Conservation (phyloP, 2,329 filamentous ascomycete species). For the Penicillium freii region DNA sequence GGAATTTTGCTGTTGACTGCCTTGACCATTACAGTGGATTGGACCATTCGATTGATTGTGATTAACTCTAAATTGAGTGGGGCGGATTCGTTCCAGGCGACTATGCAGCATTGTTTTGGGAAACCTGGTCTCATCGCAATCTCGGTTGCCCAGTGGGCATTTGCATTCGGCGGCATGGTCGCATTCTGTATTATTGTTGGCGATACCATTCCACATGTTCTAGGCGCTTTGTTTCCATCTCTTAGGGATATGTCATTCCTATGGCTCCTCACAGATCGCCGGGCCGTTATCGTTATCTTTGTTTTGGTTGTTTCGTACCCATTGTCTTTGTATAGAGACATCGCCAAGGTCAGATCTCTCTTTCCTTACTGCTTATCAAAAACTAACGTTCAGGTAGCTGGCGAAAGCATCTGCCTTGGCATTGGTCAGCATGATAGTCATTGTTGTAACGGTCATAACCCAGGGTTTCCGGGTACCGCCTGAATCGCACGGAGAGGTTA, state of each 20-base stretch:
- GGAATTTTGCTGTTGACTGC: slow-evolving; percentile 74
- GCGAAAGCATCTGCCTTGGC: slow-evolving; percentile 94
- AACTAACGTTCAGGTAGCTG: slow-evolving; percentile 58
- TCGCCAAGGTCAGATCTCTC: slow-evolving; percentile 71
- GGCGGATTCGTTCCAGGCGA: slow-evolving; percentile 90
- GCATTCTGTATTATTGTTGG: slow-evolving; percentile 97
- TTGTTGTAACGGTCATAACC: slow-evolving; percentile 81
- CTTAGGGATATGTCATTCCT: slow-evolving; percentile 71
- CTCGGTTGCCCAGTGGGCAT: slow-evolving; percentile 89
- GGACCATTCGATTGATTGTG: slow-evolving; percentile 96
- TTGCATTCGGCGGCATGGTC: slow-evolving; percentile 98
- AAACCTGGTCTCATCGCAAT: slow-evolving; percentile 85
- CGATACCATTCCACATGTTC: slow-evolving; percentile 89
- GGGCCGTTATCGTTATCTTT: slow-evolving; percentile 84
- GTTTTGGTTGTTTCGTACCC: slow-evolving; percentile 84
- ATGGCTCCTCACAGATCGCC: slow-evolving; percentile 76
- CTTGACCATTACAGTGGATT: slow-evolving; percentile 85
- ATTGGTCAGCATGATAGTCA: slow-evolving; percentile 87
- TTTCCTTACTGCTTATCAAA: neutral
- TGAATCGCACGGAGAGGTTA: slow-evolving; percentile 70
- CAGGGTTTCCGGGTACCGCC: slow-evolving; percentile 74
- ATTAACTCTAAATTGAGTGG: slow-evolving; percentile 97
- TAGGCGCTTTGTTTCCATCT: slow-evolving; percentile 77
- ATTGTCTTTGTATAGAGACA: slow-evolving; percentile 89
- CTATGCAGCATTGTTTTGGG: slow-evolving; percentile 93